A percentile compares a stretch with the other conserved stretches of the same genome.
Conservation (phyloP, 2,329 filamentous ascomycete genomes). For the Talaromyces sp. region DNA sequence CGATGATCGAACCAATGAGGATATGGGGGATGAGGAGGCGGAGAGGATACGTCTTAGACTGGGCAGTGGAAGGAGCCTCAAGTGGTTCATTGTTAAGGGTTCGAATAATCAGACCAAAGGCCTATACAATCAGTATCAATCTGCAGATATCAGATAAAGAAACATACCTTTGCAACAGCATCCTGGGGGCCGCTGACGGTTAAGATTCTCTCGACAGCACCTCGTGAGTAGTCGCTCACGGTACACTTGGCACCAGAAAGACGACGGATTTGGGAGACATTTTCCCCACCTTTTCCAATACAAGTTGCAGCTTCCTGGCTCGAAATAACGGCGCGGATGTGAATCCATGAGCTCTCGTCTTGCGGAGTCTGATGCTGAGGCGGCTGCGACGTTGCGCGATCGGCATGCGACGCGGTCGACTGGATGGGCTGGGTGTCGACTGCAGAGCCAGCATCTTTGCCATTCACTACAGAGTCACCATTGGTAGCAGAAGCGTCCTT, state of each 20-base stretch:
- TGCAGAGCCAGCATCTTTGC: constrained; percentile 44
- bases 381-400: constrained; percentile 44
- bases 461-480: constrained; percentile 63
- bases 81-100: constrained; percentile 97
- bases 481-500: constrained; percentile 38
- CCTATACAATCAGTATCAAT: constrained; percentile 51
- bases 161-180: constrained; percentile 84
- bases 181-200: constrained; percentile 96
- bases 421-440: constrained; percentile 58
- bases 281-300: constrained; percentile 98
- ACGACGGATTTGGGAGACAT: constrained; percentile 93
- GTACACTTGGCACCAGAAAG: constrained; percentile 97
- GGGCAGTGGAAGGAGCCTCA: constrained; percentile 78
- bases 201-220: constrained; percentile 93
- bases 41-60: constrained; percentile 96
- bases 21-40: constrained; percentile 94
- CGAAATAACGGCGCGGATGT: constrained; percentile 93
- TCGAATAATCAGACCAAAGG: constrained; percentile 95
- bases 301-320: constrained; percentile 96
- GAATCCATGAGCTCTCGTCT: constrained; percentile 94
- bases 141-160: not conserved
- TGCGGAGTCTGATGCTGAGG: constrained; percentile 53
- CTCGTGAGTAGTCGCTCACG: constrained; percentile 95
- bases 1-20: constrained; percentile 96
- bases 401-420: constrained; percentile 54